Conservation (phyloP, 441 rosid species). For the Metrosideros polymorpha region DNA sequence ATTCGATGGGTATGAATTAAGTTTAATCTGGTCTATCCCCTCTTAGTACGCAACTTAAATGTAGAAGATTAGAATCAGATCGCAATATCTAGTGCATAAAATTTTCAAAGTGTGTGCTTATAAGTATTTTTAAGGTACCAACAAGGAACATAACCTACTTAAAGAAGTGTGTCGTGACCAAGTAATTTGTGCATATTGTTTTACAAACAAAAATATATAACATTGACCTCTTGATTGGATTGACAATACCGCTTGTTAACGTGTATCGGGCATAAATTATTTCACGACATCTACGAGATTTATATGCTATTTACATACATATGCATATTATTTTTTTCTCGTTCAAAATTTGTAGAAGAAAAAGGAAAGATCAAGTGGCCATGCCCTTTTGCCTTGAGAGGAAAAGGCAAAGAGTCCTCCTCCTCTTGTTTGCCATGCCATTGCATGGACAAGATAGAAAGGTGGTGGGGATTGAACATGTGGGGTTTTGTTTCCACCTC, state of each 20-base stretch:
- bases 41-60: background rate
- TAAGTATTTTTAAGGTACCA: background rate
- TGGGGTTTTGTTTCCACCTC: background rate
- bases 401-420: background rate
- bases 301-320: no score
- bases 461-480: background rate
- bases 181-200: background rate
- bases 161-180: background rate
- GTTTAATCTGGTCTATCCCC: background rate
- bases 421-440: background rate
- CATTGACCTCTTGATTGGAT: background rate
- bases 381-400: background rate
- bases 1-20: background rate
- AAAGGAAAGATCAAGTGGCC: background rate
- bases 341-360: background rate
- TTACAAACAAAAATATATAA: background rate
- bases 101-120: background rate
- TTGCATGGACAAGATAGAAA: background rate
- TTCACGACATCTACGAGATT: no score
- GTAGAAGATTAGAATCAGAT: background rate
- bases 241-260: background rate
- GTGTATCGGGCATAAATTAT: background rate
- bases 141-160: fast-evolving
- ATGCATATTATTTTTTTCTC: background rate
- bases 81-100: fast-evolving